These are phyloP conservation scores for Tremella mesenterica DNA, from an alignment of 768 basidiomycete species.

Conservation along the genomic window DNA sequence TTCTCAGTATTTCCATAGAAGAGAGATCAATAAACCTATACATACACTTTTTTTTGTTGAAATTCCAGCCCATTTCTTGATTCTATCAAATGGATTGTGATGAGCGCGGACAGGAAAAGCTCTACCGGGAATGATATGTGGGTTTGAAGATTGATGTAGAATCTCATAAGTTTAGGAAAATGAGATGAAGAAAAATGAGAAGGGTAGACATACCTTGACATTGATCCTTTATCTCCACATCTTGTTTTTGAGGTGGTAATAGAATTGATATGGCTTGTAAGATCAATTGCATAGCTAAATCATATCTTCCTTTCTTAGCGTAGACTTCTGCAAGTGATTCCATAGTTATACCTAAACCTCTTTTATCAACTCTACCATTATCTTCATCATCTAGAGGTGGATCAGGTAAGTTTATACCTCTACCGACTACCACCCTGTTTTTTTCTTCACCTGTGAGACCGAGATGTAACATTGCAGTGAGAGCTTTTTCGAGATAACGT, in stretches of 20 bases:
- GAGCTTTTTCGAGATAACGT: constrained; percentile 26
- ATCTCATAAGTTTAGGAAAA: neutral
- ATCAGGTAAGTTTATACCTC: constrained; percentile 22
- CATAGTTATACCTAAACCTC: constrained; percentile 42
- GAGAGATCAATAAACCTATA: too few species aligned
- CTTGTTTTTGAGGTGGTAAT: constrained; percentile 24
- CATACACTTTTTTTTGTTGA: neutral
- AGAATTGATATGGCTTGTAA: constrained; percentile 40
- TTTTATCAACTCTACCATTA: constrained; percentile 30
- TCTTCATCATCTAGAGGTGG: constrained; percentile 2
- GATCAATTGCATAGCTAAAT: constrained; percentile 34
- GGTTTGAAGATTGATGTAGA: neutral
- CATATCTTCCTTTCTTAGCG: constrained; percentile 32
- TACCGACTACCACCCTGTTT: constrained; percentile 22
- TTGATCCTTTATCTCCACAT: constrained; percentile 23
- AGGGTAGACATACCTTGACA: constrained; percentile 38
- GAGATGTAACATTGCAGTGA: constrained; percentile 28
- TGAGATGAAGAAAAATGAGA: neutral
- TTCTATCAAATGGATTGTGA: neutral
- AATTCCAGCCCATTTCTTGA: neutral
- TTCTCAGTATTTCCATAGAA: too few species aligned
- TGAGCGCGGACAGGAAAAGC: neutral
- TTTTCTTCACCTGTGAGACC: constrained; percentile 9
- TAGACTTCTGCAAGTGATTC: constrained; percentile 41
- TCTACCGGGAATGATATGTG: neutral